A percentile compares a stretch with the other conserved stretches of the same genome.
Conservation (phyloP, 192 early-diverging fungal species). For the Backusella macrospora region DNA sequence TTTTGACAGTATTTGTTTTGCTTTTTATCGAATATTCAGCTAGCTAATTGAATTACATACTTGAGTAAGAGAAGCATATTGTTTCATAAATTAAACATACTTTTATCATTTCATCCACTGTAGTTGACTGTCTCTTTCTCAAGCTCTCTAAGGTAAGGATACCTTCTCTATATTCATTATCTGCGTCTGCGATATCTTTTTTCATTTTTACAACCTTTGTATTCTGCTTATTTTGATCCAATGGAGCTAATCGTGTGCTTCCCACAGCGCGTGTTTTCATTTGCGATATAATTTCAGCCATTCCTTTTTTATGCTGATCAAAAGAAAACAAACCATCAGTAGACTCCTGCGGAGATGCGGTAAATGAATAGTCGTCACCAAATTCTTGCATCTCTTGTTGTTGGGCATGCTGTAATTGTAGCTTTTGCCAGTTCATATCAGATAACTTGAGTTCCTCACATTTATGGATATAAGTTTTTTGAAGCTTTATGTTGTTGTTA, state of each 20-base stretch:
- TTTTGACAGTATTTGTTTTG: conserved; percentile 17
- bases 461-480: conserved; percentile 8
- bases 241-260: conserved; percentile 1
- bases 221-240: conserved; percentile 38
- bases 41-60: not conserved
- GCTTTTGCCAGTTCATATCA: not conserved
- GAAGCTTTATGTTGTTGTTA: not conserved
- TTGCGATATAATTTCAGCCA: conserved; percentile 36
- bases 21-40: not conserved
- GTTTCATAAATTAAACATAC: not conserved
- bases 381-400: conserved; percentile 9
- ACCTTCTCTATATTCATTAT: conserved; percentile 39
- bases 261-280: conserved; percentile 32
- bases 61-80: not conserved
- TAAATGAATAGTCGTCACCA: conserved; percentile 5
- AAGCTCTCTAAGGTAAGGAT: conserved; percentile 26
- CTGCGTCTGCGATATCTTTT: conserved; percentile 42
- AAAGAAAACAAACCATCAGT: conserved; percentile 1
- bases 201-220: conserved; percentile 41
- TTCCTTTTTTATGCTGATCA: conserved; percentile 25
- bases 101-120: conserved; percentile 20
- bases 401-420: conserved; percentile 14
- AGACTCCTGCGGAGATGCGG: conserved; percentile 11
- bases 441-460: conserved; percentile 4
- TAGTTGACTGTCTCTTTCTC: conserved; percentile 27